Conservation (phyloP, 371 early-diverging fungal species). For the Mortierella sp. region DNA sequence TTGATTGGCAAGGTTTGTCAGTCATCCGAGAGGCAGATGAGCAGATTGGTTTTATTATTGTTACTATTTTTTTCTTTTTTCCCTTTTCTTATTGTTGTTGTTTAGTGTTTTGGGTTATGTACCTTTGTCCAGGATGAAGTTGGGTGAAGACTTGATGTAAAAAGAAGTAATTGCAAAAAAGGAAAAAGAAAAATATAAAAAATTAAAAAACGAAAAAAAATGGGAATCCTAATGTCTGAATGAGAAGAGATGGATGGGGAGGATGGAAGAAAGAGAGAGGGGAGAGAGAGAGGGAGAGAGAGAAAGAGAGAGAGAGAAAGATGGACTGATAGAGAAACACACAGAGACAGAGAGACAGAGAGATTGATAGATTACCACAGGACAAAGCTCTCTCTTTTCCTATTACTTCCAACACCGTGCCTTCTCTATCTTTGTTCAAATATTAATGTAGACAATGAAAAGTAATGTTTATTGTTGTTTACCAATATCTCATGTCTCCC, state of each 20-base stretch:
- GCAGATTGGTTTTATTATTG: no score
- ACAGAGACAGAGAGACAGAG: no score
- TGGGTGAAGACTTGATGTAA: background rate
- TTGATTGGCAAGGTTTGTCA: background rate
- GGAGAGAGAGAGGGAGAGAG: background rate
- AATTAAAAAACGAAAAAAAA: background rate
- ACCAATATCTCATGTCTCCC: no score
- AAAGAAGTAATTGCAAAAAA: background rate
- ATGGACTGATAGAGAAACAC: no score
- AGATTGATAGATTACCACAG: no score
- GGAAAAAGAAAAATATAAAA: background rate
- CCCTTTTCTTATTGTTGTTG: background rate
- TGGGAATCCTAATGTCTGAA: background rate
- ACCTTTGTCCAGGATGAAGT: conserved; percentile 12
- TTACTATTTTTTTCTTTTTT: background rate
- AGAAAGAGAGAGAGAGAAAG: background rate
- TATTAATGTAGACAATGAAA: no score
- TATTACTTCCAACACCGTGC: no score
- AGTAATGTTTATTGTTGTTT: no score
- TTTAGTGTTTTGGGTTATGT: background rate
- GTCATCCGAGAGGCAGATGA: no score
- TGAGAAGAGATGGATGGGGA: background rate
- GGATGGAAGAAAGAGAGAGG: no score
- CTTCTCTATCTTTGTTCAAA: no score
- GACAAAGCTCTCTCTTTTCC: no score